These are phyloP conservation scores for Gynochthodes officinalis DNA, from an alignment of 257 asterid genomes.

Conservation along the genomic window DNA sequence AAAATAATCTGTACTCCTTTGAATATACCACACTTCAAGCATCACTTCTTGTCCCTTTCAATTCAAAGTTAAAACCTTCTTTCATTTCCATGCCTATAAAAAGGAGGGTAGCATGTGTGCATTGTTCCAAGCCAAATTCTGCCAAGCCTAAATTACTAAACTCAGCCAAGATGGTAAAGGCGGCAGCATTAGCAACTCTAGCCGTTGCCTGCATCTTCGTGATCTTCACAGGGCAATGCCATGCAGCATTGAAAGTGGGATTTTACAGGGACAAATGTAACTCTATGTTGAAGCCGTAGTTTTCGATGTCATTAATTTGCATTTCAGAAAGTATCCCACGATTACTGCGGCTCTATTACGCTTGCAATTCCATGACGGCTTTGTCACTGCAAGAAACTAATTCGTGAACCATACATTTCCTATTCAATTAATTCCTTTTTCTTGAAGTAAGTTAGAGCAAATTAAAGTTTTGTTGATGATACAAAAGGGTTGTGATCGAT, in stretches of 20 bases:
- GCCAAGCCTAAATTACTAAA: neutral
- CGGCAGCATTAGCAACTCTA: neutral
- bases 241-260: conserved; percentile 1
- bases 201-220: neutral
- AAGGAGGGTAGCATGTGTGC: too few species aligned
- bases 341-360: conserved; percentile 18
- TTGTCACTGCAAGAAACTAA: neutral
- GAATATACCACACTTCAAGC: neutral
- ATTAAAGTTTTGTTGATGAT: neutral
- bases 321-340: conserved; percentile 4
- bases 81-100: neutral
- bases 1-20: too few species aligned
- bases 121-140: neutral
- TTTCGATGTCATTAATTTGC: neutral
- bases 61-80: too few species aligned
- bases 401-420: neutral
- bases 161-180: neutral
- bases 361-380: conserved; percentile 16
- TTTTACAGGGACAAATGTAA: conserved; percentile 8
- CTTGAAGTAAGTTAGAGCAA: neutral
- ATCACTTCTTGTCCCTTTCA: neutral
- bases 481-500: conserved; percentile 21
- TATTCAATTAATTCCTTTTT: neutral
- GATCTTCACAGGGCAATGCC: neutral
- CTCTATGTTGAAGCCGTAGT: conserved; percentile 11